Evolutionary conservation across 768 basidiomycete genomes (phyloP).

Genomic region (Kwoniella dejecticola): DNA sequence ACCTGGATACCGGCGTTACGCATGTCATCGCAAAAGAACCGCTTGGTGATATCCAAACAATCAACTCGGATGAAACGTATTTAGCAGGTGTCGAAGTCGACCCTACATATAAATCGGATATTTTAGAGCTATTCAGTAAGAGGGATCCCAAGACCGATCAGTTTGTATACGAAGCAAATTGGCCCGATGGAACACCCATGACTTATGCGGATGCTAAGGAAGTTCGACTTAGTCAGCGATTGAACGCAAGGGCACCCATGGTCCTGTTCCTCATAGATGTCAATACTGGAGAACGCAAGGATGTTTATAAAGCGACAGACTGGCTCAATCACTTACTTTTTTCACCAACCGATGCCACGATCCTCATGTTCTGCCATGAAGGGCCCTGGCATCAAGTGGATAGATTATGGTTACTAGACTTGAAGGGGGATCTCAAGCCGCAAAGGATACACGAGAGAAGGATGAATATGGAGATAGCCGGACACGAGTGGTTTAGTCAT

Average conservation of each 20-base stretch:
- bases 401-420: slow-evolving; percentile 25
- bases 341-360: slow-evolving; percentile 27
- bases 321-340: slow-evolving; percentile 36
- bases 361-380: slow-evolving; percentile 34
- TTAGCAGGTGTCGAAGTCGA: slow-evolving; percentile 23
- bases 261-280: slow-evolving; percentile 25
- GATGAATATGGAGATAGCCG: slow-evolving; percentile 39
- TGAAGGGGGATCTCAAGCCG: slow-evolving; percentile 1
- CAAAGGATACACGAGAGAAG: slow-evolving; percentile 22
- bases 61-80: slow-evolving; percentile 32
- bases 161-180: slow-evolving; percentile 22
- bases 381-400: slow-evolving; percentile 35
- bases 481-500: slow-evolving; percentile 32
- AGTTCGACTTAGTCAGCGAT: slow-evolving; percentile 18
- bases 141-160: slow-evolving; percentile 27
- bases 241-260: slow-evolving; percentile 30
- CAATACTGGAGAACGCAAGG: slow-evolving; percentile 17
- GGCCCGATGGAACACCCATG: slow-evolving; percentile 33
- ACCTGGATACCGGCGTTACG: slow-evolving; percentile 17
- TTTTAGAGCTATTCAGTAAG: slow-evolving; percentile 2
- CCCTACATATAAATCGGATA: slow-evolving; percentile 8
- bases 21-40: slow-evolving; percentile 11
- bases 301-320: slow-evolving; percentile 28
- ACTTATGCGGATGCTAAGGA: slow-evolving; percentile 35
- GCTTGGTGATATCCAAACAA: slow-evolving; percentile 25